Evolutionary conservation across 768 basidiomycete genomes (phyloP).

Genomic region (Tricholoma hemisulphureum): DNA sequence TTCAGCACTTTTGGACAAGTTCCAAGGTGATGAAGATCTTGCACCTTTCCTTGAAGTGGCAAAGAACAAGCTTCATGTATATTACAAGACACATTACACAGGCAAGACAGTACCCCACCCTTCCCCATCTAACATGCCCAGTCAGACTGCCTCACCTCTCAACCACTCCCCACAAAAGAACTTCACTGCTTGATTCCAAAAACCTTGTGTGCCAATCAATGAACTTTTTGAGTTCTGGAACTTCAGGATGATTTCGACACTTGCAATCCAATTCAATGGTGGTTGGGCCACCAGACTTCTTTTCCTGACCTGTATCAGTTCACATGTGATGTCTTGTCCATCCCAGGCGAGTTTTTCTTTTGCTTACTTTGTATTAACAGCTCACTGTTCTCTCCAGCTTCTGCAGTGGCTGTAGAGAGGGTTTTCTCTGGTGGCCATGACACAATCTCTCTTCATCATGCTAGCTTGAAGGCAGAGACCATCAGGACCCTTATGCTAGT

Average conservation of each 20-base stretch:
- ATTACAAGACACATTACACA: background rate
- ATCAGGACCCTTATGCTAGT: too few species aligned
- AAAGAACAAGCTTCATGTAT: background rate
- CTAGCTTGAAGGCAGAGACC: too few species aligned
- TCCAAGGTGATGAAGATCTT: background rate
- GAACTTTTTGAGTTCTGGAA: background rate
- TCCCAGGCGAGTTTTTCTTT: too few species aligned
- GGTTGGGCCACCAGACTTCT: background rate
- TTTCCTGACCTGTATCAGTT: too few species aligned
- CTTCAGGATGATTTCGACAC: background rate
- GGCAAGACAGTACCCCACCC: background rate
- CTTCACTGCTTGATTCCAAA: background rate
- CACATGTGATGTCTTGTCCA: too few species aligned
- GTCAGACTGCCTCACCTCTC: background rate
- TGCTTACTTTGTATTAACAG: too few species aligned
- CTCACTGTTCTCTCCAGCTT: too few species aligned
- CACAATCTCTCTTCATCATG: too few species aligned
- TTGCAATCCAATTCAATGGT: background rate
- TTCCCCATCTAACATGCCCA: background rate
- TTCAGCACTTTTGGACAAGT: background rate
- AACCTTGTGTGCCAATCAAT: background rate
- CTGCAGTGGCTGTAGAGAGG: too few species aligned
- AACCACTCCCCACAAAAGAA: background rate
- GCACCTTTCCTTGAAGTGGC: background rate
- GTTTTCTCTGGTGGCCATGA: too few species aligned